Evolutionary conservation across 768 basidiomycete species (phyloP).

Genomic region (Wakefieldia striispora): DNA sequence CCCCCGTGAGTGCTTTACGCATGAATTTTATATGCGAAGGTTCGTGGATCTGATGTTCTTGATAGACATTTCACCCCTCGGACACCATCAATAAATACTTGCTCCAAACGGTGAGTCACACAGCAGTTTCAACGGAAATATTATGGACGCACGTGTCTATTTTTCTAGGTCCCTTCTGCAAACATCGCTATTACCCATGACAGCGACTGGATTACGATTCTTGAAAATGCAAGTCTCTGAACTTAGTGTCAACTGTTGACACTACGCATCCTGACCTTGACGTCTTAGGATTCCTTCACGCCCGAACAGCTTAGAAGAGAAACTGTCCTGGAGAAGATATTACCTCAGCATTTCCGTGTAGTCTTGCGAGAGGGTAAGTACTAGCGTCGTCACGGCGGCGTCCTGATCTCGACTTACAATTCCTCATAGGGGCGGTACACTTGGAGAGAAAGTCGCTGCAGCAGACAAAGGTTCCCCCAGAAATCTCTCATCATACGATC

Average conservation of each 20-base stretch:
- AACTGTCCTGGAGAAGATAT: not conserved
- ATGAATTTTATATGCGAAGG: no score
- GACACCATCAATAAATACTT: slow-evolving; percentile 11
- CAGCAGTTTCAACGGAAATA: no score
- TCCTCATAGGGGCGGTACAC: not conserved
- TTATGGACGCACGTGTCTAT: no score
- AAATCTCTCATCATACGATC: no score
- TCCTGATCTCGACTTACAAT: not conserved
- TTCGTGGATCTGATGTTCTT: no score
- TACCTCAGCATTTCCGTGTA: slow-evolving; percentile 1
- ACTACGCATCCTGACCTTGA: not conserved
- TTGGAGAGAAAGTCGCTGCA: not conserved
- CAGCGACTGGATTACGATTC: not conserved
- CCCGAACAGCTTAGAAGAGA: not conserved
- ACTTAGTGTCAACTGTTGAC: no score
- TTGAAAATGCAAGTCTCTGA: not conserved
- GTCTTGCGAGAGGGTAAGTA: not conserved
- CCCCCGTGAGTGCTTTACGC: not conserved
- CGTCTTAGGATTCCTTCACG: not conserved
- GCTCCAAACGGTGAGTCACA: not conserved
- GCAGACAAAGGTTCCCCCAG: no score
- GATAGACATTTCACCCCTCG: slow-evolving; percentile 13
- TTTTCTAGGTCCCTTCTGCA: not conserved
- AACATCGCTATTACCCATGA: slow-evolving; percentile 1
- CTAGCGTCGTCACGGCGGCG: no score